phyloP scores from a whole-genome alignment of 1,284 basidiomycete genomes.

The Flammula alnicola region DNA sequence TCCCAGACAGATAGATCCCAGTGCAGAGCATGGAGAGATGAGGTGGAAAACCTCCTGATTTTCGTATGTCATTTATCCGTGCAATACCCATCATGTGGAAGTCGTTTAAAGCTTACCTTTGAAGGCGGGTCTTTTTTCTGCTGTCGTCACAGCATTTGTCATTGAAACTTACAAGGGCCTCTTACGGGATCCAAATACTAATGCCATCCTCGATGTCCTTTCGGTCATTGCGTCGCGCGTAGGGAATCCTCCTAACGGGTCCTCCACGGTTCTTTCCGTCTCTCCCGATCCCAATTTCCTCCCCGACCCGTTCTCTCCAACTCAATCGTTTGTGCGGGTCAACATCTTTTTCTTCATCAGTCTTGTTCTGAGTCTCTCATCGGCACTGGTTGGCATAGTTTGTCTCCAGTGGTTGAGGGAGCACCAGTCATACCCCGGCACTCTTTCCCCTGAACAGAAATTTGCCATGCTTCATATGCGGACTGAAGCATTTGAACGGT shows the following conservation, averaged over 20 bases:
- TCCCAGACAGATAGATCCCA: neutral
- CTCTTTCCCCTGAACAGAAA: conserved; percentile 16
- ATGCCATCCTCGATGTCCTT: conserved; percentile 25
- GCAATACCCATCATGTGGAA: neutral
- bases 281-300: neutral
- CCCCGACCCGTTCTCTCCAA: neutral
- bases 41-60: conserved; percentile 17
- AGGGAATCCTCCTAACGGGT: neutral
- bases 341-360: conserved; percentile 39
- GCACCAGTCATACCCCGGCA: conserved; percentile 16
- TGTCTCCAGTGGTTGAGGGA: conserved; percentile 30
- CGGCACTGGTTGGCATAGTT: conserved; percentile 35
- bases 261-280: neutral
- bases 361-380: conserved; percentile 32
- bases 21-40: conserved; percentile 17
- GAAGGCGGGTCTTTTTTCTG: conserved; percentile 24
- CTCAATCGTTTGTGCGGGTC: conserved; percentile 15
- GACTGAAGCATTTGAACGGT: conserved; percentile 24
- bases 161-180: conserved; percentile 21
- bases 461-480: conserved; percentile 26
- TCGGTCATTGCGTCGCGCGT: conserved; percentile 1
- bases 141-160: conserved; percentile 20
- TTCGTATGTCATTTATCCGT: conserved; percentile 7
- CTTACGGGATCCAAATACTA: conserved; percentile 18
- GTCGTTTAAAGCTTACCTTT: neutral